Conservation (phyloP, 139 green algal genomes). For the Desmodesmus armatus region DNA sequence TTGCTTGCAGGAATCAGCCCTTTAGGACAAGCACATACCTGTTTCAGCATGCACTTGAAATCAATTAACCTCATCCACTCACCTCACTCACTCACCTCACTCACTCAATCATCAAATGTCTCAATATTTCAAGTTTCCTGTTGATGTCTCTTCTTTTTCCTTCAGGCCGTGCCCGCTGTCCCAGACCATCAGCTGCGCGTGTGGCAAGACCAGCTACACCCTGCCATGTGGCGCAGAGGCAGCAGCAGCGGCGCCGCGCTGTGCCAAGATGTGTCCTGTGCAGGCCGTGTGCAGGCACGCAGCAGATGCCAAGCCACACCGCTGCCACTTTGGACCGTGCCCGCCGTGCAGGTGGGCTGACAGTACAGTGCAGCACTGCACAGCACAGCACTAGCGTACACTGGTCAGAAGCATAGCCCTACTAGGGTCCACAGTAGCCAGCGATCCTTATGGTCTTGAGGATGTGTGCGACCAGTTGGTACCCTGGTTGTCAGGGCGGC, state of each 20-base stretch:
- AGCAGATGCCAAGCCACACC: constrained; percentile 55
- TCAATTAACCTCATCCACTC: too few species aligned
- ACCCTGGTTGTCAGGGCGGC: background rate
- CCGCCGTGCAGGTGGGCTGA: constrained; percentile 69
- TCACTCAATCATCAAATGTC: background rate
- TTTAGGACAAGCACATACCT: too few species aligned
- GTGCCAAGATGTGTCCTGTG: constrained; percentile 69
- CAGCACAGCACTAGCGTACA: background rate
- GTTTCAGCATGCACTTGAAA: background rate
- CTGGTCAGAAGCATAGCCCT: background rate
- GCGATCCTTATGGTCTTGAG: background rate
- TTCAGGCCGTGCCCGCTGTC: constrained; percentile 84
- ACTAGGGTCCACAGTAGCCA: background rate
- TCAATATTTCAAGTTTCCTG: background rate
- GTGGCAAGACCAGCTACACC: constrained; percentile 64
- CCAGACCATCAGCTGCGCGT: constrained; percentile 78
- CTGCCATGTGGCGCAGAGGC: constrained; percentile 83
- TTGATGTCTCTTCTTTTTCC: background rate
- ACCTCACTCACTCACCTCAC: background rate
- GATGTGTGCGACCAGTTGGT: background rate
- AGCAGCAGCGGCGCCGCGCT: constrained; percentile 68
- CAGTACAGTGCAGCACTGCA: background rate
- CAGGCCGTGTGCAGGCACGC: constrained; percentile 73
- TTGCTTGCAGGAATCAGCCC: background rate
- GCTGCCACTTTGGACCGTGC: constrained; percentile 88